Conservation (phyloP, 345 rosid species). For the Combretum micranthum region DNA sequence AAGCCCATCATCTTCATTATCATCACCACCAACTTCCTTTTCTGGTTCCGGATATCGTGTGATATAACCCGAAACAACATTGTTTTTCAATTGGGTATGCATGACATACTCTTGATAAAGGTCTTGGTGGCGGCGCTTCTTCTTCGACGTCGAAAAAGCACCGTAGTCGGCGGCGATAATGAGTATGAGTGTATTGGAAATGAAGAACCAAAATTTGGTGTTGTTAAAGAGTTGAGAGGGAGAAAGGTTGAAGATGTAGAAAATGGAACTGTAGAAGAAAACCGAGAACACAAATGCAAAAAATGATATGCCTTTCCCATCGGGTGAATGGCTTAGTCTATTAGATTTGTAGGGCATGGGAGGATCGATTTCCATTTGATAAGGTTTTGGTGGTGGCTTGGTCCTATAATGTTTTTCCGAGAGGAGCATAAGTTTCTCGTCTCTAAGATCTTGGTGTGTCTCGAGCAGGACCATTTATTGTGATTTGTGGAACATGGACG, state of each 20-base stretch:
- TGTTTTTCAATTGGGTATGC: not conserved
- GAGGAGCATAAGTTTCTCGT: no score
- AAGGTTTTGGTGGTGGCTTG: not conserved
- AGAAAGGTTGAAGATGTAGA: constrained; percentile 45
- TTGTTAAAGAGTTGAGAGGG: constrained; percentile 39
- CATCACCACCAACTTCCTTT: not conserved
- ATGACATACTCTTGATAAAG: constrained; percentile 24
- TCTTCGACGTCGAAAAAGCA: constrained; percentile 29
- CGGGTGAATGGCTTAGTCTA: not conserved
- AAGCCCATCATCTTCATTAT: not conserved
- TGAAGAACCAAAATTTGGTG: constrained; percentile 53
- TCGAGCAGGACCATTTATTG: no score
- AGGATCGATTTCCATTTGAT: constrained; percentile 1
- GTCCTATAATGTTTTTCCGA: no score
- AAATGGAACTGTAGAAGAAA: constrained; percentile 32
- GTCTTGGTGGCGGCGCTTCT: constrained; percentile 18
- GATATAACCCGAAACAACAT: no score
- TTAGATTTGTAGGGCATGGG: constrained; percentile 10
- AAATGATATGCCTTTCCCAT: constrained; percentile 22
- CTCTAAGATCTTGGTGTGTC: no score
- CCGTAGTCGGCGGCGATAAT: constrained; percentile 59
- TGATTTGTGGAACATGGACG: no score
- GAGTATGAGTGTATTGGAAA: constrained; percentile 58
- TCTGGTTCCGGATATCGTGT: not conserved
- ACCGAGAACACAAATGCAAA: constrained; percentile 31